phyloP scores from a whole-genome alignment of 169 alveolate genomes.

The Plasmodium adleri region DNA sequence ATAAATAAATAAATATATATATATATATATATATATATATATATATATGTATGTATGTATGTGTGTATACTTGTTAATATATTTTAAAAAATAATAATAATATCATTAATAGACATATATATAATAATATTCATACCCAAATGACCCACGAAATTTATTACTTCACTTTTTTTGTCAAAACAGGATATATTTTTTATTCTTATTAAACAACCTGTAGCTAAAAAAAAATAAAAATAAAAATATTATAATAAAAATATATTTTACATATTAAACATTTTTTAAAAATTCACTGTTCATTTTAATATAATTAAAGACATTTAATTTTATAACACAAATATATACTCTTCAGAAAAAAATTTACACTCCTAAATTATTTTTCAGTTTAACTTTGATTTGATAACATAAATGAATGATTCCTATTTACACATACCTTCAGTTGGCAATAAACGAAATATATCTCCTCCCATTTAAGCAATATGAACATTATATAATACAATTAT shows the following conservation, averaged over 20 bases:
- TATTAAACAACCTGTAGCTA: conserved; percentile 71
- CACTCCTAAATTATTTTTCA: too few species aligned
- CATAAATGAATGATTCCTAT: background rate
- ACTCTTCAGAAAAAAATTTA: too few species aligned
- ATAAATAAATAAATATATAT: background rate
- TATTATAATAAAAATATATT: too few species aligned
- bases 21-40: background rate
- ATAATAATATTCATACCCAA: conserved; percentile 23
- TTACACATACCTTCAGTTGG: conserved; percentile 51
- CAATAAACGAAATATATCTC: conserved; percentile 17
- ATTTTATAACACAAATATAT: too few species aligned
- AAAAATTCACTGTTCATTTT: too few species aligned
- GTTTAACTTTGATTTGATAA: too few species aligned
- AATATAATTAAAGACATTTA: too few species aligned
- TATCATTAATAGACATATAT: too few species aligned
- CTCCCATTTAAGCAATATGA: conserved; percentile 5
- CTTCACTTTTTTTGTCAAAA: conserved; percentile 49
- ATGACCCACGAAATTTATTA: conserved; percentile 68
- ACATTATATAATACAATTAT: too few species aligned
- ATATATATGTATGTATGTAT: background rate
- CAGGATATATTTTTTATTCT: conserved; percentile 45
- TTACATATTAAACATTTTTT: too few species aligned
- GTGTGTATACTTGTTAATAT: background rate
- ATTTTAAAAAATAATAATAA: too few species aligned
- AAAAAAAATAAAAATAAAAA: conserved; percentile 8